phyloP scores from a whole-genome alignment of 129 eudicot genomes.

The Tanacetum coccineum region DNA sequence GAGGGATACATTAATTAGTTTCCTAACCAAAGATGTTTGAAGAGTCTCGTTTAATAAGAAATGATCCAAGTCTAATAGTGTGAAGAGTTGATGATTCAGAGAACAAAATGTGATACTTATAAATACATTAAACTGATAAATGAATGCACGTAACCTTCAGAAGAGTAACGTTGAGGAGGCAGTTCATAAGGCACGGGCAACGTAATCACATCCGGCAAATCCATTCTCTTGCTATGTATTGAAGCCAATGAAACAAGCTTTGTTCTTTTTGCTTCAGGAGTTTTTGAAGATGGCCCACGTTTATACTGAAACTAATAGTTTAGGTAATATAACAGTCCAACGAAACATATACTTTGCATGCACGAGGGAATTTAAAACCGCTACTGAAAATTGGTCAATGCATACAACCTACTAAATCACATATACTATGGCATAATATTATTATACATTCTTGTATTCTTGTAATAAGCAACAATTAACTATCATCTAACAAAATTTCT shows the following conservation, averaged over 20 bases:
- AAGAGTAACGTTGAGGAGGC: conserved; percentile 75
- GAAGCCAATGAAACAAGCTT: conserved; percentile 71
- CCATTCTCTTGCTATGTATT: conserved; percentile 32
- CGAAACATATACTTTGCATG: neutral
- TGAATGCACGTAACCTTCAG: conserved; percentile 47
- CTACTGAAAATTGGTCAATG: neutral
- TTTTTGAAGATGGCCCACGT: conserved; percentile 19
- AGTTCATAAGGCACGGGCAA: conserved; percentile 92
- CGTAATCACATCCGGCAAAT: conserved; percentile 47
- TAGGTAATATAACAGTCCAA: neutral
- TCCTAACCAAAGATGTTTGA: neutral
- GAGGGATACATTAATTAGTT: neutral
- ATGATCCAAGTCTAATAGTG: neutral
- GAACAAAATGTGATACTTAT: neutral
- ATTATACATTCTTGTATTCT: too few species aligned
- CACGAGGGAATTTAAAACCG: too few species aligned
- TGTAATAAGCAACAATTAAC: too few species aligned
- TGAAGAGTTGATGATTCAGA: neutral
- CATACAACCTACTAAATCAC: neutral
- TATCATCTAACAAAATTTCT: too few species aligned
- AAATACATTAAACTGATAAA: neutral
- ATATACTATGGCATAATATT: too few species aligned
- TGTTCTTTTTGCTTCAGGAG: conserved; percentile 38
- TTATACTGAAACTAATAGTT: conserved; percentile 38
- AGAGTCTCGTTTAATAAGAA: neutral